These are phyloP conservation scores for Gloeopeniophorella convolvens DNA, from an alignment of 768 basidiomycete genomes.

Conservation along the genomic window DNA sequence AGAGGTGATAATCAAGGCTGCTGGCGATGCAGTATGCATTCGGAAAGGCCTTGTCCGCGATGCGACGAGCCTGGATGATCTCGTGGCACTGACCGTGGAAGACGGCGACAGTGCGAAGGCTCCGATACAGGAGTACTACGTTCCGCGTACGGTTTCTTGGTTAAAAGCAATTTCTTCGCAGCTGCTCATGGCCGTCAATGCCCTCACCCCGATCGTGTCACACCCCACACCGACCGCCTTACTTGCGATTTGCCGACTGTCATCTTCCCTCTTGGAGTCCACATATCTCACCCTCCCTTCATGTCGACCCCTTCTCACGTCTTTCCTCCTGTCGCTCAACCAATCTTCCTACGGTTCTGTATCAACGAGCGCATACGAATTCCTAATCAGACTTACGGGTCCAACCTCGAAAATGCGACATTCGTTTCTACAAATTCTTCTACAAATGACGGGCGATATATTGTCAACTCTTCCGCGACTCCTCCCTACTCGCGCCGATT, in stretches of 20 bases:
- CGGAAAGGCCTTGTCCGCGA: conserved; percentile 50
- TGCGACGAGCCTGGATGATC: conserved; percentile 57
- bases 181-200: conserved; percentile 74
- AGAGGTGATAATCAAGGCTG: conserved; percentile 44
- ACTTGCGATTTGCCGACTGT: conserved; percentile 48
- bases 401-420: conserved; percentile 37
- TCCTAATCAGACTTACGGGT: conserved; percentile 41
- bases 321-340: conserved; percentile 70
- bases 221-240: conserved; percentile 70
- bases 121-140: not conserved
- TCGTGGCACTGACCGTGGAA: conserved; percentile 33
- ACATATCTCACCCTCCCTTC: conserved; percentile 63
- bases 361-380: conserved; percentile 38
- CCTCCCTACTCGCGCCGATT: conserved; percentile 62
- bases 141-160: conserved; percentile 52
- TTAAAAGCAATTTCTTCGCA: conserved; percentile 77
- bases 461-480: conserved; percentile 67
- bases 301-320: conserved; percentile 59
- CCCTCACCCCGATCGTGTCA: conserved; percentile 59
- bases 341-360: conserved; percentile 51
- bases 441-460: conserved; percentile 57
- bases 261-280: conserved; percentile 42
- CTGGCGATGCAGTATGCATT: conserved; percentile 64
- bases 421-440: conserved; percentile 47
- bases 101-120: not conserved